Conservation (phyloP, 345 rosid genomes). For the Gossypium herbaceum region DNA sequence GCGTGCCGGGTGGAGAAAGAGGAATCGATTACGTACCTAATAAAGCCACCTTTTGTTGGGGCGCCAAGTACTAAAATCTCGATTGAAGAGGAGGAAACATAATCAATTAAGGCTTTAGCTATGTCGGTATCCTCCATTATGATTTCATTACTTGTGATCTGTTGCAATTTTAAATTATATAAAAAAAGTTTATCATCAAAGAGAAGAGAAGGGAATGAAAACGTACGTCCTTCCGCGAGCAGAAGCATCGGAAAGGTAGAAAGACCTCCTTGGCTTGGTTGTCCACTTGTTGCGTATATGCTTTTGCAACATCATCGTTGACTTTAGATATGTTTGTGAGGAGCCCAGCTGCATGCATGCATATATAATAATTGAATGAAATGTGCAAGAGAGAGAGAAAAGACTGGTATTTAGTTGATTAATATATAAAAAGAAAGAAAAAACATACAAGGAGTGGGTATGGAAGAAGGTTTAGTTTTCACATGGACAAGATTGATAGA, state of each 20-base stretch:
- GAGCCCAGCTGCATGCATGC: slow-evolving; percentile 36
- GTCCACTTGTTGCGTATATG: slow-evolving; percentile 26
- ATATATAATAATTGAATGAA: background rate
- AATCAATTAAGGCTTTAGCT: slow-evolving; percentile 52
- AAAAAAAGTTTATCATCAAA: background rate
- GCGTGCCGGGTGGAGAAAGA: background rate
- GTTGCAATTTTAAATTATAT: background rate
- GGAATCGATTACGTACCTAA: slow-evolving; percentile 38
- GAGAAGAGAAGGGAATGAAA: background rate
- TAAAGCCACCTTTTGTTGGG: slow-evolving; percentile 49
- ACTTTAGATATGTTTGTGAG: slow-evolving; percentile 18
- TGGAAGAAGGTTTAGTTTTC: slow-evolving; percentile 35
- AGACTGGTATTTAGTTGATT: no score
- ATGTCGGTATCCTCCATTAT: slow-evolving; percentile 49
- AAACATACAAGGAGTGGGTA: slow-evolving; percentile 33
- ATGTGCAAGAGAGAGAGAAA: no score
- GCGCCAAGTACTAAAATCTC: slow-evolving; percentile 54
- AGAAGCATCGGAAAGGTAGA: slow-evolving; percentile 85
- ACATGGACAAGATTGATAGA: slow-evolving; percentile 67
- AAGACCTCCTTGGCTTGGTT: slow-evolving; percentile 48
- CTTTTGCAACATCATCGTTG: slow-evolving; percentile 26
- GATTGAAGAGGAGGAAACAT: slow-evolving; percentile 28
- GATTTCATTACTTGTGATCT: slow-evolving; percentile 67
- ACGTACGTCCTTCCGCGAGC: slow-evolving; percentile 72
- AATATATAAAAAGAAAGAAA: background rate